Evolutionary conservation across 306 rosid genomes (phyloP), one percentile per base, ranked within the genome.

Genomic region (Quercus cerris): DNA sequence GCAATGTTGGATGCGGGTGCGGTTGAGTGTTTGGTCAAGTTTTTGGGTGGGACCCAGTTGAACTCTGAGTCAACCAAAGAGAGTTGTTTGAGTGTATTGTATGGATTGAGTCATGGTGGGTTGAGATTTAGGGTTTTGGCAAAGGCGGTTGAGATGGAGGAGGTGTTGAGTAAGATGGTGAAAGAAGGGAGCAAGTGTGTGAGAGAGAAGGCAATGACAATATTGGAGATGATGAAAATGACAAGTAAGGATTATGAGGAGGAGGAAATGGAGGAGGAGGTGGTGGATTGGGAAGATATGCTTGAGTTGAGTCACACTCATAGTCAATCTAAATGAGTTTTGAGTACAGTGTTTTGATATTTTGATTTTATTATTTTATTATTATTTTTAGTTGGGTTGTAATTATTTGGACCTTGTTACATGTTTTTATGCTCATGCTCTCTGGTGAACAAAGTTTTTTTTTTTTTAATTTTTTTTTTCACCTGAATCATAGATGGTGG

Each of bases 61-160:
- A 71, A 68, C 5, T 31, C 71, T 1, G 82, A 71, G 81, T 90
- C 90, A 2, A 83, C 78, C 20, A 80, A 84, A 58, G 97, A 91
- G 80, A 88, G 93, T 11, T 90, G 98, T 14, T 87, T 95, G 41
- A 85, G 82, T 1, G 88, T 86, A 22, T 38, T 93, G 79, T 90
- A 80, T 19, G 85, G 84, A 1, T 23, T 95, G 85, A 91, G 99
- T 70, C 86, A 85, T 3, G 97, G 94, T 2, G 97, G 98, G 9
- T 82, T 93, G 82, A 86, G 98, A 86, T 95, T 95, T 52, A 91
- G 88, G 70, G 98, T 92, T 28, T 56, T 90, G 80, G 99, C 97
- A 0, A 93, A 80, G 78, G 82, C 75, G 55, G 90, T 87, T 0
- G 85, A 90, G 11, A 78, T 52, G 74, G 86, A 73, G 84, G 97